Base-by-base conservation (phyloP, 2,329 filamentous ascomycete species). In the Verticillium longisporum region DNA sequence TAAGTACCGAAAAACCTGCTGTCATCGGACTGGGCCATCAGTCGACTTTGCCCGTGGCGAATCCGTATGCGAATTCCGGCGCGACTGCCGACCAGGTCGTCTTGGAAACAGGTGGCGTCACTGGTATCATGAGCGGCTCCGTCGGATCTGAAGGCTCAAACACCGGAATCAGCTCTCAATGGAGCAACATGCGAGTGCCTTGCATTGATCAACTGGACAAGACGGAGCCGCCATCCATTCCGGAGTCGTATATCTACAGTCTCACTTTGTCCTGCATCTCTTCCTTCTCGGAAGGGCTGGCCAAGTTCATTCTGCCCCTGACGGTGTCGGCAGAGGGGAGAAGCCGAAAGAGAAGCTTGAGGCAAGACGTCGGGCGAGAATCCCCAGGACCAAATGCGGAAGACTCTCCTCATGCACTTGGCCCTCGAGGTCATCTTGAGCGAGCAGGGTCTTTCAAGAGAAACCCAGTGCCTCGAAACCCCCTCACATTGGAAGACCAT, bases 171-270 rank as follows among this genome's bases (percentile, higher is more conserved):
- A 97, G 92, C 74, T 87, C 84, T 3, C 90, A 96, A 69, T 98
- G 92, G 92, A 99, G 95, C 73, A 84, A 88, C 13, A 84, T 97
- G 63, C 86, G 92, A 57, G 89, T 92, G 11, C 89, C 92, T 5
- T 97, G 92, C 70, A 91, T 98, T 63, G 95, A 99, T 68, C 91
- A 97, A 65, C 84, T 98, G 21, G 95, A 99, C 76, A 99, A 98
- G 73, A 85, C 87, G 0, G 93, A 97, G 56, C 84, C 94, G 0
- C 92, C 94, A 4, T 68, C 79, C 0, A 84, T 96, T 26, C 95
- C 95, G 0, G 94, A 97, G 63, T 97, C 95, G 0, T 99, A 99
- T 69, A 83, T 97, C 7, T 98, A 97, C 75, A 92, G 90, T 64
- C 80, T 99, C 56, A 90, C 94, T 1, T 77, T 99, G 53, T 89